Evolutionary conservation across 2,329 filamentous ascomycete species (phyloP).

Genomic region (Colletotrichum graminicola): DNA sequence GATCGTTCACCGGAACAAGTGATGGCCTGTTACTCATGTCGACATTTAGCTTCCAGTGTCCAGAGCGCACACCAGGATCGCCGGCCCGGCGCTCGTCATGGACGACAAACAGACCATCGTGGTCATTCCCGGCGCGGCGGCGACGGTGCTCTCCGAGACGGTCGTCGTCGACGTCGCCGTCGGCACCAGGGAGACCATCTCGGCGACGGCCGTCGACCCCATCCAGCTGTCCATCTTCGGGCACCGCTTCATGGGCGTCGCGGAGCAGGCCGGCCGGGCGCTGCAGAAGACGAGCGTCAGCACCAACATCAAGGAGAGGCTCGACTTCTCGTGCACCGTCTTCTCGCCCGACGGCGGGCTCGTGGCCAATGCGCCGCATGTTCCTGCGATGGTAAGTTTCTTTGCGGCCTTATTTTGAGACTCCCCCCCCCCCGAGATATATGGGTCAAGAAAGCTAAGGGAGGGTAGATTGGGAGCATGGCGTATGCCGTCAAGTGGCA

Average conservation of each 20-base stretch:
- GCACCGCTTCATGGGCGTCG: conserved; percentile 86
- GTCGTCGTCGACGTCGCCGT: conserved; percentile 58
- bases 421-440: accelerated
- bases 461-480: conserved; percentile 75
- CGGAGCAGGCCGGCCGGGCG: conserved; percentile 84
- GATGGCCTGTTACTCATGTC: too few relatives aligned
- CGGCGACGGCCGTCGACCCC: conserved; percentile 65
- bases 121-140: conserved; percentile 69
- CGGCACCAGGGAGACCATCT: conserved; percentile 35
- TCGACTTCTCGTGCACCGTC: conserved; percentile 85
- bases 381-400: conserved; percentile 71
- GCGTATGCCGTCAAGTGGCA: conserved; percentile 80
- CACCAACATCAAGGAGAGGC: conserved; percentile 83
- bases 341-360: conserved; percentile 81
- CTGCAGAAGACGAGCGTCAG: conserved; percentile 84
- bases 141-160: conserved; percentile 57
- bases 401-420: not conserved
- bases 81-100: conserved; percentile 76
- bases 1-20: too few relatives aligned
- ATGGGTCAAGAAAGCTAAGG: not conserved
- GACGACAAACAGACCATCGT: conserved; percentile 80
- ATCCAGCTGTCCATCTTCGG: conserved; percentile 83
- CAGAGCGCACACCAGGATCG: conserved; percentile 71
- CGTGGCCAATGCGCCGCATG: conserved; percentile 81
- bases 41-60: too few relatives aligned